Percentiles rank a stretch among this genome's conserved stretches.
Evolutionary conservation across 2,329 filamentous ascomycete species (phyloP).

Genomic region (Myotisia sp.): DNA sequence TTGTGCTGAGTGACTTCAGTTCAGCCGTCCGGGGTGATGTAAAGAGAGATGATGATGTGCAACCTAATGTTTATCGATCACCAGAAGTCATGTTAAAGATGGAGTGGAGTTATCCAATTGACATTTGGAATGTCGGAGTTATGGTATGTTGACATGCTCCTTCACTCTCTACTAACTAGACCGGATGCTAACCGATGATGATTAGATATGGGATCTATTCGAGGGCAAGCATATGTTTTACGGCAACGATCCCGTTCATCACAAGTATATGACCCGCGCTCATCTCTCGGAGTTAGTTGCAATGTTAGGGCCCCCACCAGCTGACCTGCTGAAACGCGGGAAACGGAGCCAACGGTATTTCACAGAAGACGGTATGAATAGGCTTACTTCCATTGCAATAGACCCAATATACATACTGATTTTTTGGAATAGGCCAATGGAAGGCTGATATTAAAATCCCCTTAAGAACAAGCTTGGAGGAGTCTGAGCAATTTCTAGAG

Average conservation of each 20-base stretch:
- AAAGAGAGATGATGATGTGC: slow-evolving; percentile 30
- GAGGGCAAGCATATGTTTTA: slow-evolving; percentile 33
- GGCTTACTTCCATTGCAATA: neutral
- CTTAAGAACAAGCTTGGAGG: slow-evolving; percentile 9
- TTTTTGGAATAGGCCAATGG: slow-evolving; percentile 13
- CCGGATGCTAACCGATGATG: neutral
- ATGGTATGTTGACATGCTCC: slow-evolving; percentile 27
- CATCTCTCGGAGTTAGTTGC: slow-evolving; percentile 35
- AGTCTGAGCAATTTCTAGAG: slow-evolving; percentile 15
- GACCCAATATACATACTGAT: neutral
- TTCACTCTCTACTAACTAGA: neutral
- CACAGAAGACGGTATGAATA: slow-evolving; percentile 22
- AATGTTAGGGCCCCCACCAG: slow-evolving; percentile 31
- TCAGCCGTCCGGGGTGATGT: slow-evolving; percentile 25
- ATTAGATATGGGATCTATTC: slow-evolving; percentile 34
- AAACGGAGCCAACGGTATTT: slow-evolving; percentile 28
- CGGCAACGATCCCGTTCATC: slow-evolving; percentile 24
- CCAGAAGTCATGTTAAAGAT: slow-evolving; percentile 34
- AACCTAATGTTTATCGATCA: slow-evolving; percentile 25
- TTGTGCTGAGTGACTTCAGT: slow-evolving; percentile 27
- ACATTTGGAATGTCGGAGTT: slow-evolving; percentile 39
- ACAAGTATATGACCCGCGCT: slow-evolving; percentile 25
- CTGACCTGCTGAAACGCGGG: slow-evolving; percentile 21
- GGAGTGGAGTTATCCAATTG: slow-evolving; percentile 33
- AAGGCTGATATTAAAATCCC: slow-evolving; percentile 14